phyloP scores from a whole-genome alignment of 352 stramenopile genomes.

The Globisporangium cylindrosporum region DNA sequence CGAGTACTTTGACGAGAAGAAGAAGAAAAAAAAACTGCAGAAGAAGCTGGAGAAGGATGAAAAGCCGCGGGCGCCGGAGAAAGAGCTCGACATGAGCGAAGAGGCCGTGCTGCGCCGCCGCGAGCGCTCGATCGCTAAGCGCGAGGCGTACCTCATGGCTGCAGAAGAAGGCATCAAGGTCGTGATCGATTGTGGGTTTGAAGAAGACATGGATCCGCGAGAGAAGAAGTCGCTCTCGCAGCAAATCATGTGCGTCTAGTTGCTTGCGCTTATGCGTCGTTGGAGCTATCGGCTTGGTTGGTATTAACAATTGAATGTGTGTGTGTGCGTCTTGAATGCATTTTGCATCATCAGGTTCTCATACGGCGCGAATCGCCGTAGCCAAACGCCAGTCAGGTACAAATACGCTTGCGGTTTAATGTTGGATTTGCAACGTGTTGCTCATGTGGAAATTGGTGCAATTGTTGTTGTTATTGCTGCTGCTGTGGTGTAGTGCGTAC shows the following conservation, averaged over 20 bases:
- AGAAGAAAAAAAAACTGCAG: conserved; percentile 84
- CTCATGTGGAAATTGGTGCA: not conserved
- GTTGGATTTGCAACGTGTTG: not conserved
- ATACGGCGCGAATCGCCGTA: conserved; percentile 75
- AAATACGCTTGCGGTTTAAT: not conserved
- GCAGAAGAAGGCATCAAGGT: conserved; percentile 80
- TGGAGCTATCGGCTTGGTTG: not conserved
- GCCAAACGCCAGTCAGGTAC: conserved; percentile 50
- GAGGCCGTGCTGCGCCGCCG: conserved; percentile 60
- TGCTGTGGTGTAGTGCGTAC: conserved; percentile 31
- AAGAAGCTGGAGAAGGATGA: conserved; percentile 41
- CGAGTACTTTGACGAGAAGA: conserved; percentile 73
- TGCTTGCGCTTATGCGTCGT: not conserved
- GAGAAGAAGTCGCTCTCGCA: conserved; percentile 93
- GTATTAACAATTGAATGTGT: not conserved
- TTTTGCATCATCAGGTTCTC: conserved; percentile 53
- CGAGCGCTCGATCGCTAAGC: conserved; percentile 65
- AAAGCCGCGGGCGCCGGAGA: conserved; percentile 27
- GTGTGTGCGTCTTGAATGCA: not conserved
- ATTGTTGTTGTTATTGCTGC: not conserved
- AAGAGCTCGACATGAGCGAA: conserved; percentile 78
- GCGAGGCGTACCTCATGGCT: conserved; percentile 72
- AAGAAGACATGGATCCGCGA: conserved; percentile 90
- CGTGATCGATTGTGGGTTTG: conserved; percentile 94
- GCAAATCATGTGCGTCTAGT: conserved; percentile 90